Base-by-base conservation (phyloP, 1,284 basidiomycete genomes). In the Leccinum subrobustum region DNA sequence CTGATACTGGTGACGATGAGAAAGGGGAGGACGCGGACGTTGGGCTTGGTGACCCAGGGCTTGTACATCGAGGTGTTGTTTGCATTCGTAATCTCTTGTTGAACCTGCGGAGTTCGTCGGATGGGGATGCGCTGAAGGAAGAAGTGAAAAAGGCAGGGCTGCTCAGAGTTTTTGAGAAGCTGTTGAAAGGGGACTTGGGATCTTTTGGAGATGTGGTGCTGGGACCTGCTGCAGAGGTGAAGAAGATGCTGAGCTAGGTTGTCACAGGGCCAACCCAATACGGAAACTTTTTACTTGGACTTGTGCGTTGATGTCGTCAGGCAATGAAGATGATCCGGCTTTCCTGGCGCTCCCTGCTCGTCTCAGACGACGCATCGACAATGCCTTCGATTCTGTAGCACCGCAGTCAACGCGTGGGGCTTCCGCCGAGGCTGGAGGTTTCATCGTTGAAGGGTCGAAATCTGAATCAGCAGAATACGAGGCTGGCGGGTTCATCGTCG, bases 1-100 rank as follows among this genome's bases (percentile, higher is more conserved):
- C 74, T 33, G 69, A 71, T 4, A 23, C 31, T 4, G 68, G 74
- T 5, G 73, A 70, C 2, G 71, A 68, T 8, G 71, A 72, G 7
- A 75, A 72, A 12, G 65, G 72, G 7, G 74, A 73, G 29, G 71
- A 75, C 44, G 67, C 75, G 60, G 70, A 76, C 57, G 68, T 66
- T 60, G 68, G 67, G 59, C 60, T 65, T 58, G 64, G 69, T 51
- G 78, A 90, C 67, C 77, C 83, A 0, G 90, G 88, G 4, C 80
- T 93, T 39, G 79, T 88, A 7, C 88, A 93, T 72, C 86, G 93
- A 39, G 92, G 87, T 3, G 82, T 90, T 1, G 81, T 93, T 29
- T 89, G 89, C 67, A 74, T 88, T 14, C 77, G 79, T 42, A 93
- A 92, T 67, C 73, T 93, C 50, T 74, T 92, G 54, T 68, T 78